Base-by-base conservation (phyloP, 495 filamentous ascomycete genomes). In the Astrothelium macrocarpum region DNA sequence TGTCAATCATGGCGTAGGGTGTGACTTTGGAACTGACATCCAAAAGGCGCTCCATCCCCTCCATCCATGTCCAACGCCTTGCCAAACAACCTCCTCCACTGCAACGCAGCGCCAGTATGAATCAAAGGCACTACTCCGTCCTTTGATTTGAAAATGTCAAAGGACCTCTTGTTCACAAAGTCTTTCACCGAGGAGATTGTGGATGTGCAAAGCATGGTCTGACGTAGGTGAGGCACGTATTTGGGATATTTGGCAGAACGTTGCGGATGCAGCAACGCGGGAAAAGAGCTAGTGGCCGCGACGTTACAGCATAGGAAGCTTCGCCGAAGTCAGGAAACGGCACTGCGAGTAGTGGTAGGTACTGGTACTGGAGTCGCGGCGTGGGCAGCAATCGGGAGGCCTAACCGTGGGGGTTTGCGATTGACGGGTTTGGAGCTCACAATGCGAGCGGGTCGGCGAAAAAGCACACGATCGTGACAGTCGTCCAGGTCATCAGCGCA, bases 71-170 rank as follows among this genome's bases (percentile, higher is more conserved):
- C 49, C 3, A 56, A 9, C 49, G 25, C 49, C 25, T 56, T 56
- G 49, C 49, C 49, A 5, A 56, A 25, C 25, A 56, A 10, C 59
- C 80, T 81, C 62, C 49, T 75, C 18, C 71, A 62, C 42, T n/a
- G 49, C 16, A 56, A 56, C 49, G 49, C 49, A 56, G 49, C 49
- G 49, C 49, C 49, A 56, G 49, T 56, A 25, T 56, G 49, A 28
- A 56, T 56, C 49, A 56, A 29, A 28, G 49, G 49, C 49, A 56
- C 49, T 16, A 16, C 49, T n/a, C 49, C 49, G 49, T 56, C 49
- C 49, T 56, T 56, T 26, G n/a, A 61, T 61, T 66, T 59, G 58
- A 61, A 65, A 53, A 66, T 62, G 61, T 60, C 67, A 65, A 36
- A 46, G 45, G 65, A 46, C 60, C 49, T 61, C 23, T 34, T 34